These are phyloP conservation scores for Combretum micranthum DNA, from an alignment of 345 rosid species.

Conservation along the genomic window DNA sequence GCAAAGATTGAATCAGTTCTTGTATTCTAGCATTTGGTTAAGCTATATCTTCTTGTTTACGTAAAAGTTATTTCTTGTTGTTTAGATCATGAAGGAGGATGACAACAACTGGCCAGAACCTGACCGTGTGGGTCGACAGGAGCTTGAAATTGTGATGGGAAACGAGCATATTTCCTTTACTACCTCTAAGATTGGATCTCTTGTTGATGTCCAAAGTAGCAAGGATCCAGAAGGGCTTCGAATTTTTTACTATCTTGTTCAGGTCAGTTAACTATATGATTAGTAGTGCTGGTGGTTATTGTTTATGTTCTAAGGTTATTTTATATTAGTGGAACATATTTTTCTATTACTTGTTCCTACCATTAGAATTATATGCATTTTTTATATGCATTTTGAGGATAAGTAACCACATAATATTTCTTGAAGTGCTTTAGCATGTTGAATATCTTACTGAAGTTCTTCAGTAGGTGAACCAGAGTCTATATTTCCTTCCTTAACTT, in stretches of 20 bases:
- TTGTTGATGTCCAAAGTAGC: conserved; percentile 90
- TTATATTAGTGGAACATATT: not conserved
- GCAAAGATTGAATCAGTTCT: not conserved
- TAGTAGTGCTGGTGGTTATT: not conserved
- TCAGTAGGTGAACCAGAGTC: no score
- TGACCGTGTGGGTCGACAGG: conserved; percentile 92
- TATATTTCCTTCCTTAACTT: no score
- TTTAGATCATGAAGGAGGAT: conserved; percentile 98
- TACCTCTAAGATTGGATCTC: conserved; percentile 96
- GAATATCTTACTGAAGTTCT: no score
- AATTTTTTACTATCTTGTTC: conserved; percentile 96
- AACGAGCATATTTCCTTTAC: conserved; percentile 95
- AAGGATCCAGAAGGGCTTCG: conserved; percentile 99
- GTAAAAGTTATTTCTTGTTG: conserved; percentile 3
- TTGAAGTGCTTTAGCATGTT: no score
- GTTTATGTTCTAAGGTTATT: not conserved
- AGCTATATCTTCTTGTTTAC: not conserved
- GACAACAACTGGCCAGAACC: conserved; percentile 99
- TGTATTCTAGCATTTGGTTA: not conserved
- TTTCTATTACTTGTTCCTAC: not conserved
- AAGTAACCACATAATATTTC: no score
- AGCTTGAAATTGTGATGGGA: conserved; percentile 97
- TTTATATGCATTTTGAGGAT: no score
- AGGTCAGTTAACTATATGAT: conserved; percentile 38
- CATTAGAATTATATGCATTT: not conserved